Evolutionary conservation across 139 green algal genomes (phyloP).

Genomic region (Spirogloea muscicola): DNA sequence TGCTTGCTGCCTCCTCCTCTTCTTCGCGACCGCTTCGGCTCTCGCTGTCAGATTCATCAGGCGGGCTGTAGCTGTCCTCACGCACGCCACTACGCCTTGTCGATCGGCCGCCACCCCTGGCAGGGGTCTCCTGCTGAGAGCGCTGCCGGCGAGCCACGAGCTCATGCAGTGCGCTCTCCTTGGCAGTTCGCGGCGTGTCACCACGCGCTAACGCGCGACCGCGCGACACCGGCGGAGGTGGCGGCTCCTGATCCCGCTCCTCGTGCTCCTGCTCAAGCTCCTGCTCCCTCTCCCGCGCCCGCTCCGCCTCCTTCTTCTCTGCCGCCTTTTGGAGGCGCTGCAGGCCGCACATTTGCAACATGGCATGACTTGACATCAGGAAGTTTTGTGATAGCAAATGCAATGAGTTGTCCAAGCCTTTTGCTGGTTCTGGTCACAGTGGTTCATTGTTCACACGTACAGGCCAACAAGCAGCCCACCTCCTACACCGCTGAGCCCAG

Average conservation of each 20-base stretch:
- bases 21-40: conserved; percentile 2
- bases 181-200: not conserved
- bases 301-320: conserved; percentile 26
- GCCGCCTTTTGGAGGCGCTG: conserved; percentile 9
- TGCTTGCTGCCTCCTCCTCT: conserved; percentile 5
- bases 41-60: not conserved
- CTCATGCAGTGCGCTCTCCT: not conserved
- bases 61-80: not conserved
- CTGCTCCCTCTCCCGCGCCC: conserved; percentile 6
- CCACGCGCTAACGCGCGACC: not conserved
- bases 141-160: not conserved
- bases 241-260: not conserved
- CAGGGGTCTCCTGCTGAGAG: not conserved
- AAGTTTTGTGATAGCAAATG: not conserved
- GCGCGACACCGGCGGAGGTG: not conserved
- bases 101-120: not conserved
- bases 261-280: not conserved
- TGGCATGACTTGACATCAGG: not conserved
- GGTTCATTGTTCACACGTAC: too few relatives aligned
- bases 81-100: conserved; percentile 14
- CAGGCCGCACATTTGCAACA: not conserved
- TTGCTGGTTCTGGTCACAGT: too few relatives aligned
- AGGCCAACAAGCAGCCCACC: too few relatives aligned
- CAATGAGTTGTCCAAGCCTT: too few relatives aligned
- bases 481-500: not conserved